Conservation (phyloP, 2,329 filamentous ascomycete genomes). For the Chaetomium olivaceum region DNA sequence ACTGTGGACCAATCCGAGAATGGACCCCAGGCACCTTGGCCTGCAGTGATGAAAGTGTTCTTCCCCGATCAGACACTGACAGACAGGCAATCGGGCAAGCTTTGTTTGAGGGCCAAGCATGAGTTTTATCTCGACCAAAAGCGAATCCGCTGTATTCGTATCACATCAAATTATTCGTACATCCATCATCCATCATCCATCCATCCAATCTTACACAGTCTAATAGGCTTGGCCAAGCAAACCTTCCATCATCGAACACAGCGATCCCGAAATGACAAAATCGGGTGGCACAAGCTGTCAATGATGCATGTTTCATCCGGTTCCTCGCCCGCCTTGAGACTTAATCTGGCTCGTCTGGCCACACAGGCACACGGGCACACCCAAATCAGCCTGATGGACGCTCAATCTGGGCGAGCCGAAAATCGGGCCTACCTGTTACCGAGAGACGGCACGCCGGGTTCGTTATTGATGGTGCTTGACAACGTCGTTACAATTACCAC, state of each 20-base stretch:
- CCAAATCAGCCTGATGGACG: conserved; percentile 11
- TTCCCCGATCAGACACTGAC: neutral
- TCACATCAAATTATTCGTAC: neutral
- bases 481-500: conserved; percentile 3
- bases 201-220: neutral
- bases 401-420: conserved; percentile 8
- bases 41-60: neutral
- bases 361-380: neutral
- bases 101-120: neutral
- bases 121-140: neutral
- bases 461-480: neutral
- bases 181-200: neutral
- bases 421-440: conserved; percentile 9
- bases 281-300: neutral
- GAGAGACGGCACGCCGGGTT: conserved; percentile 3
- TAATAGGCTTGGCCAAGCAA: too few species aligned
- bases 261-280: neutral
- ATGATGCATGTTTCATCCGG: conserved; percentile 2
- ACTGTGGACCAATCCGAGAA: neutral
- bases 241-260: too few species aligned
- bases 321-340: neutral
- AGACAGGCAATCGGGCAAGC: neutral
- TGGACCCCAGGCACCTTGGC: neutral
- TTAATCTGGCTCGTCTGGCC: neutral
- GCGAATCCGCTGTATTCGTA: neutral